phyloP scores from a whole-genome alignment of 345 rosid genomes.

The Euphorbia tirucalli region DNA sequence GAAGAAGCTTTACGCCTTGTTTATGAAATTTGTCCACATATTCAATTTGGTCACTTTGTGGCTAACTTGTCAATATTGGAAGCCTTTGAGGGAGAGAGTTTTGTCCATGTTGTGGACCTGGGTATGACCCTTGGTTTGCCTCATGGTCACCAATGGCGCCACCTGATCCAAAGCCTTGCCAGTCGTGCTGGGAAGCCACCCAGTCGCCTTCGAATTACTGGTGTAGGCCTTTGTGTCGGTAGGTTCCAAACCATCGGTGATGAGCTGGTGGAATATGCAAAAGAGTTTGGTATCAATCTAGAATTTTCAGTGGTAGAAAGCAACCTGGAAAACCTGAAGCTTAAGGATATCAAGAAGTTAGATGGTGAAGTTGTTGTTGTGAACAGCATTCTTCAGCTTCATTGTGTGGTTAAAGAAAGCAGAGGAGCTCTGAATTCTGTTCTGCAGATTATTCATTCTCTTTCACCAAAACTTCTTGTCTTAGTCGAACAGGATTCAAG shows the following conservation, averaged over 20 bases:
- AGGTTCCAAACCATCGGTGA: slow-evolving; percentile 40
- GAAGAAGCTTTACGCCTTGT: slow-evolving; percentile 58
- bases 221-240: slow-evolving; percentile 37
- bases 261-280: slow-evolving; percentile 41
- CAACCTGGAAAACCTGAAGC: slow-evolving; percentile 42
- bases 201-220: slow-evolving; percentile 45
- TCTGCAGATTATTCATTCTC: slow-evolving; percentile 46
- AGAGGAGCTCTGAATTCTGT: slow-evolving; percentile 59
- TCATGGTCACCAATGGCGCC: slow-evolving; percentile 55
- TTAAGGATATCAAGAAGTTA: slow-evolving; percentile 34
- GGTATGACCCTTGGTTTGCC: slow-evolving; percentile 65
- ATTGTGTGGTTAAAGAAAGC: slow-evolving; percentile 63
- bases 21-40: slow-evolving; percentile 58
- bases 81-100: slow-evolving; percentile 80
- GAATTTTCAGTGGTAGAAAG: slow-evolving; percentile 48
- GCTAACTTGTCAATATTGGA: slow-evolving; percentile 61
- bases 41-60: slow-evolving; percentile 56
- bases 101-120: slow-evolving; percentile 61
- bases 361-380: slow-evolving; percentile 51
- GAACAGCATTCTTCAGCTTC: slow-evolving; percentile 63
- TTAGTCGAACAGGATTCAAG: slow-evolving; percentile 63
- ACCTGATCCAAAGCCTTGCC: slow-evolving; percentile 53
- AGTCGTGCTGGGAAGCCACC: slow-evolving; percentile 37
- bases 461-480: slow-evolving; percentile 47
- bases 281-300: slow-evolving; percentile 33